A percentile compares a stretch with the other conserved stretches of the same genome.
Conservation (phyloP, 305 asterid genomes). For the Fraxinus sp. region DNA sequence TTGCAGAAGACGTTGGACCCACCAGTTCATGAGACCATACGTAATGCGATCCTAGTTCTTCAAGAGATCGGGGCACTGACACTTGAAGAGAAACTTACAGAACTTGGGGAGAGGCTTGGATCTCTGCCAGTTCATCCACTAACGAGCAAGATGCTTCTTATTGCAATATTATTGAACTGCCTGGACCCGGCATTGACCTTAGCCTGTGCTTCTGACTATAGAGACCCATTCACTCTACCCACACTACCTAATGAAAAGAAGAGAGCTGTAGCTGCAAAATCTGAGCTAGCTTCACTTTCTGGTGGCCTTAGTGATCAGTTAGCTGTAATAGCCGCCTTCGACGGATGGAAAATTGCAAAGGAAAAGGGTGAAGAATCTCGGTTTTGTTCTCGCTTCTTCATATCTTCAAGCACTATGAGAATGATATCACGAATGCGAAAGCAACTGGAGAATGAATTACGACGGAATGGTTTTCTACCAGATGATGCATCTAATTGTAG, state of each 20-base stretch:
- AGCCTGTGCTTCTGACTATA: conserved; percentile 84
- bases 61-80: conserved; percentile 90
- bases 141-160: conserved; percentile 91
- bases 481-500: conserved; percentile 56
- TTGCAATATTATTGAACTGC: conserved; percentile 73
- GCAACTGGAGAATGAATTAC: conserved; percentile 62
- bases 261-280: conserved; percentile 67
- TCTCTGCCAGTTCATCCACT: conserved; percentile 88
- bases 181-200: conserved; percentile 90
- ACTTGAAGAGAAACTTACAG: conserved; percentile 76
- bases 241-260: conserved; percentile 66
- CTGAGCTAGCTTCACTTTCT: conserved; percentile 68
- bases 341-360: conserved; percentile 76
- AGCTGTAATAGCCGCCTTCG: conserved; percentile 87
- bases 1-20: conserved; percentile 84
- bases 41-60: conserved; percentile 69
- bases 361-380: conserved; percentile 55
- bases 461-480: conserved; percentile 62
- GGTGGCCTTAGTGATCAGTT: conserved; percentile 90
- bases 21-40: conserved; percentile 78
- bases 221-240: conserved; percentile 82
- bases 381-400: conserved; percentile 68
- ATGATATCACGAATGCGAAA: conserved; percentile 74
- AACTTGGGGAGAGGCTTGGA: conserved; percentile 83
- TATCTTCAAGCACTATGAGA: conserved; percentile 65